phyloP scores from a whole-genome alignment of 2,329 filamentous ascomycete genomes.

The Capronia epimyces region DNA sequence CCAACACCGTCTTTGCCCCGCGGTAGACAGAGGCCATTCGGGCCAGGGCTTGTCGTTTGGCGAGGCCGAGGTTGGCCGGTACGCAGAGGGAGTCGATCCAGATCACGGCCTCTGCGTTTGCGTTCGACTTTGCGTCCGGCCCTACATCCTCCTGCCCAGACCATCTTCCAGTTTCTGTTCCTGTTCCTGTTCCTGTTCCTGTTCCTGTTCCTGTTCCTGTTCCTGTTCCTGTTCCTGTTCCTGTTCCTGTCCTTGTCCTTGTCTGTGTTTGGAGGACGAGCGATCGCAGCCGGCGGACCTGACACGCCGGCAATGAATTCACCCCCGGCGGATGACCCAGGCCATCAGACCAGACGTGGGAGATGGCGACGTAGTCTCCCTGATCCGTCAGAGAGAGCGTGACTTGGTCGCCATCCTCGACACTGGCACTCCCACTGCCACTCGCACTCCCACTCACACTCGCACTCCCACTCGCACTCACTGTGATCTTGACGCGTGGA shows the following conservation, averaged over 20 bases:
- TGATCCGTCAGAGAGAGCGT: neutral
- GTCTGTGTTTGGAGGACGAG: neutral
- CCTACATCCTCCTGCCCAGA: neutral
- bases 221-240: no score
- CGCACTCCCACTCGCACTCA: no score
- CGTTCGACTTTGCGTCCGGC: no score
- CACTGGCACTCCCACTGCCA: no score
- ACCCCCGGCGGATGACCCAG: slow-evolving; percentile 1
- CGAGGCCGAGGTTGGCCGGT: neutral
- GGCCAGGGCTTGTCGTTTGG: slow-evolving; percentile 2
- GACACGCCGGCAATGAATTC: slow-evolving; percentile 3
- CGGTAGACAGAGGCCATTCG: slow-evolving; percentile 6
- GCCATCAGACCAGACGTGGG: slow-evolving; percentile 11
- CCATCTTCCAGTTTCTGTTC: no score
- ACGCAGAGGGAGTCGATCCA: slow-evolving; percentile 6
- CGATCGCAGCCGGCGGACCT: neutral
- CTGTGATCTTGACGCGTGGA: neutral
- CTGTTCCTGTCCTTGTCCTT: no score
- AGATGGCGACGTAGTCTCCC: slow-evolving; percentile 3
- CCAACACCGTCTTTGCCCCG: neutral
- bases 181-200: no score
- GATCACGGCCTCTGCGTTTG: neutral
- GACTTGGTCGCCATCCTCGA: neutral
- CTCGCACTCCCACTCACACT: no score
- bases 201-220: no score